Evolutionary conservation across 106 monocot species (phyloP).

Genomic region (Dioscorea alata): DNA sequence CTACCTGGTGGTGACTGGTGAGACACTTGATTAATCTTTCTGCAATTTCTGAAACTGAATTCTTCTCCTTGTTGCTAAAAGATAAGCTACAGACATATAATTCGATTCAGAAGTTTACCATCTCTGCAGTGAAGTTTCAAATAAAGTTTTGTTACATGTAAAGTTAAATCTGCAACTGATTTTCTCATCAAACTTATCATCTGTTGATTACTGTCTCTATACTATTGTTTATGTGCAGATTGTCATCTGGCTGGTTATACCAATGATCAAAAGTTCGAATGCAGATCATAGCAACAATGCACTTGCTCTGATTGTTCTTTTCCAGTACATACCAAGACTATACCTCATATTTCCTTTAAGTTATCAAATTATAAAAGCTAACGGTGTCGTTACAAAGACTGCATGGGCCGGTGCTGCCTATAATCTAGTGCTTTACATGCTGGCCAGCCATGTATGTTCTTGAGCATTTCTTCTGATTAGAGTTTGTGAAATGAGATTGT

Average conservation of each 20-base stretch:
- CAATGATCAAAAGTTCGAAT: slow-evolving; percentile 48
- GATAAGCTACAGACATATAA: no score
- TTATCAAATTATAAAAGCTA: slow-evolving; percentile 68
- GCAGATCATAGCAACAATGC: slow-evolving; percentile 51
- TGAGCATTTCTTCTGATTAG: neutral
- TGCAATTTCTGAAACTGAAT: no score
- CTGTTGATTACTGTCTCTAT: neutral
- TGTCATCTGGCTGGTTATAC: slow-evolving; percentile 73
- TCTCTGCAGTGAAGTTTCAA: no score
- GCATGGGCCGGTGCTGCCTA: slow-evolving; percentile 93
- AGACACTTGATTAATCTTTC: no score
- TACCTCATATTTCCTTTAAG: slow-evolving; percentile 88
- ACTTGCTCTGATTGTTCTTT: slow-evolving; percentile 65
- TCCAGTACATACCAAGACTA: slow-evolving; percentile 74
- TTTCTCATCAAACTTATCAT: neutral
- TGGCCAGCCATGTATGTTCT: slow-evolving; percentile 81
- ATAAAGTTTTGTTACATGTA: no score
- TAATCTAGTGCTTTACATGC: slow-evolving; percentile 81
- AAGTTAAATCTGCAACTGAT: neutral
- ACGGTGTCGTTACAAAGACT: slow-evolving; percentile 73
- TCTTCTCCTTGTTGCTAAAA: no score
- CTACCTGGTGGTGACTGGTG: no score
- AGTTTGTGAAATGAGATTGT: no score
- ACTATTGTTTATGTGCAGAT: slow-evolving; percentile 55
- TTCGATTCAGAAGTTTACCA: no score